Conservation (phyloP, 73 alveolate genomes). For the Diophrys sp. region DNA sequence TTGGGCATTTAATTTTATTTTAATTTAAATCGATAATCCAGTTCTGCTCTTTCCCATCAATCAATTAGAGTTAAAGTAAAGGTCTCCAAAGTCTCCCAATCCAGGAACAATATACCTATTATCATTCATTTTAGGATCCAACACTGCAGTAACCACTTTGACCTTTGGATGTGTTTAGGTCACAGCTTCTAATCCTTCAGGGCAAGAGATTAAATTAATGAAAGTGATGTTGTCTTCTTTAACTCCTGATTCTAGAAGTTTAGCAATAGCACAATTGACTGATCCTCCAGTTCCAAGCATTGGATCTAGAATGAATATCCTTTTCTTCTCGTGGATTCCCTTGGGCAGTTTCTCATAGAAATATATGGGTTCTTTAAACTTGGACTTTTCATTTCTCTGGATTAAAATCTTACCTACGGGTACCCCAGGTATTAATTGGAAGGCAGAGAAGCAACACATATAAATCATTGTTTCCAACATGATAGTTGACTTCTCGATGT, state of each 20-base stretch:
- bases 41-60: too few relatives aligned
- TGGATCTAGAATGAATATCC: conserved; percentile 78
- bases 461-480: too few relatives aligned
- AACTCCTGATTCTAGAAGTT: conserved; percentile 63
- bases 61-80: conserved; percentile 65
- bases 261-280: conserved; percentile 52
- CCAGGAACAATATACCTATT: conserved; percentile 80
- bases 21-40: too few relatives aligned
- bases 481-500: too few relatives aligned
- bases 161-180: conserved; percentile 53
- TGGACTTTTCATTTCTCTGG: conserved; percentile 72
- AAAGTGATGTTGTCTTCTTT: conserved; percentile 71
- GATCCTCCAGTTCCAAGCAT: conserved; percentile 89
- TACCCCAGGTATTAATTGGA: conserved; percentile 62
- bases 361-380: conserved; percentile 51
- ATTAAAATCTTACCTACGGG: conserved; percentile 71
- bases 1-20: too few relatives aligned
- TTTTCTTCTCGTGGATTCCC: conserved; percentile 36
- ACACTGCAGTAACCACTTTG: conserved; percentile 70
- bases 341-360: conserved; percentile 74
- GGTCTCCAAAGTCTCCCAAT: conserved; percentile 87
- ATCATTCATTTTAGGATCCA: conserved; percentile 70
- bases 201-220: conserved; percentile 74
- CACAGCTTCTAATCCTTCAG: conserved; percentile 58
- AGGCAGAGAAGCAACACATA: too few relatives aligned